Evolutionary conservation across 2,329 filamentous ascomycete species (phyloP).

Genomic region (Colletotrichum limetticola): DNA sequence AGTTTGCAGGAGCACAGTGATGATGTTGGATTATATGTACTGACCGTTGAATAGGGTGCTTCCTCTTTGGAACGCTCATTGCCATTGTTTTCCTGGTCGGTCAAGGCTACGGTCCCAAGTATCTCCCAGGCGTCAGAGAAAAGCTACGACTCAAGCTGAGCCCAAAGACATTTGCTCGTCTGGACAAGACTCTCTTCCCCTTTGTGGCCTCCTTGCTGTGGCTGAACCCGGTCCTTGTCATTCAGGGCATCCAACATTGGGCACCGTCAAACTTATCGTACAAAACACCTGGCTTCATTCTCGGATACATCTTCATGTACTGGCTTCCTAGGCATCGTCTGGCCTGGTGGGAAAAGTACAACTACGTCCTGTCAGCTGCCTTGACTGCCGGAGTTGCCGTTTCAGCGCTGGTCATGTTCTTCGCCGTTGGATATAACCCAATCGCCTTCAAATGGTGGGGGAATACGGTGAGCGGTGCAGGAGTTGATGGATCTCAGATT

Average conservation of each 20-base stretch:
- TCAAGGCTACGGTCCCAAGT: conserved; percentile 47
- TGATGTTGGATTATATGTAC: rapidly evolving
- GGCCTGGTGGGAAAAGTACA: conserved; percentile 59
- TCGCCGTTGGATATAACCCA: conserved; percentile 52
- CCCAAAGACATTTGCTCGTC: conserved; percentile 43
- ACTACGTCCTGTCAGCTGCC: conserved; percentile 56
- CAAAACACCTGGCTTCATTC: conserved; percentile 54
- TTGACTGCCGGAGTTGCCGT: conserved; percentile 55
- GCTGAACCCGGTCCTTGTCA: conserved; percentile 53
- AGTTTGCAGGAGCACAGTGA: neutral
- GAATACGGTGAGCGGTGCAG: conserved; percentile 43
- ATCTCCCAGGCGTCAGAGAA: conserved; percentile 47
- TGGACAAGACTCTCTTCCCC: conserved; percentile 51
- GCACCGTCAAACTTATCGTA: conserved; percentile 54
- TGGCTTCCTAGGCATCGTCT: conserved; percentile 50
- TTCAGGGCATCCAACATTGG: conserved; percentile 56
- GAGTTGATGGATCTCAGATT: conserved; percentile 38
- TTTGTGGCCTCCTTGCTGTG: conserved; percentile 51
- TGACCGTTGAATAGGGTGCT: conserved; percentile 45
- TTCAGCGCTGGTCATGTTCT: conserved; percentile 55
- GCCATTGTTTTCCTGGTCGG: conserved; percentile 49
- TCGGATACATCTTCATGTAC: conserved; percentile 56
- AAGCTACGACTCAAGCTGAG: conserved; percentile 43
- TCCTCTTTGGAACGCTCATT: conserved; percentile 51
- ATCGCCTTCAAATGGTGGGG: conserved; percentile 56